Evolutionary conservation across 352 stramenopile species (phyloP).

Genomic region (Phytophthora melonis): DNA sequence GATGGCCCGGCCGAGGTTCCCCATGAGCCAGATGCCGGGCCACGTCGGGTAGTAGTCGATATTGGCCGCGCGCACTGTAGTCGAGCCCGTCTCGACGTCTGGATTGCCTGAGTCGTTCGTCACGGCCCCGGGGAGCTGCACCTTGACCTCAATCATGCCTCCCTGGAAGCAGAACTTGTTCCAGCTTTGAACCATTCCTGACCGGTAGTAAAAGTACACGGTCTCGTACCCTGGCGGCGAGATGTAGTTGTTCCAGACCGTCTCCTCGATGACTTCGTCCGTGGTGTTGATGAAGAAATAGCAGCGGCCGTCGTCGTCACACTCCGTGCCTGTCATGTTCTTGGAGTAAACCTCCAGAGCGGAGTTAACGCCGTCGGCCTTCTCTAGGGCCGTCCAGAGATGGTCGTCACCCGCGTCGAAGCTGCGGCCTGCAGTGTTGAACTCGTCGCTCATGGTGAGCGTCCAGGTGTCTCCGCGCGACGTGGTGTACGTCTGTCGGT

Average conservation of each 20-base stretch:
- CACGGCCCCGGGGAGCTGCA: conserved; percentile 47
- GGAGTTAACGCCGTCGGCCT: conserved; percentile 71
- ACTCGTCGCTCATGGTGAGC: conserved; percentile 34
- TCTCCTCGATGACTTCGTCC: conserved; percentile 51
- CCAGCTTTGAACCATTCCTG: conserved; percentile 90
- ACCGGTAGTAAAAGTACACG: conserved; percentile 54
- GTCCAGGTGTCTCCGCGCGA: conserved; percentile 31
- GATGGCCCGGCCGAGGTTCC: conserved; percentile 24
- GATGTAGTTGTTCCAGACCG: conserved; percentile 69
- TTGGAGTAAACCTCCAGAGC: conserved; percentile 68
- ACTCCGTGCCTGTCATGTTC: background rate
- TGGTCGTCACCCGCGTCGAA: conserved; percentile 93
- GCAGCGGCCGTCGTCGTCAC: conserved; percentile 25
- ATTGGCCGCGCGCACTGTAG: too few relatives aligned
- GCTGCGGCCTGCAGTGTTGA: conserved; percentile 44
- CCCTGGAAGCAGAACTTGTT: conserved; percentile 96
- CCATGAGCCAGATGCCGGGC: too few relatives aligned
- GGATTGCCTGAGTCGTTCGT: too few relatives aligned
- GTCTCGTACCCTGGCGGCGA: conserved; percentile 55
- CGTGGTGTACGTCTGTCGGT: background rate
- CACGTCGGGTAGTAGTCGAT: too few relatives aligned
- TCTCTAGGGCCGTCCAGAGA: conserved; percentile 90
- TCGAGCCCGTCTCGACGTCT: conserved; percentile 17
- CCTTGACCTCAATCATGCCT: conserved; percentile 56
- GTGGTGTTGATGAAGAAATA: conserved; percentile 71